Evolutionary conservation across 345 rosid genomes (phyloP).

Genomic region (Pugionium dolabratum): DNA sequence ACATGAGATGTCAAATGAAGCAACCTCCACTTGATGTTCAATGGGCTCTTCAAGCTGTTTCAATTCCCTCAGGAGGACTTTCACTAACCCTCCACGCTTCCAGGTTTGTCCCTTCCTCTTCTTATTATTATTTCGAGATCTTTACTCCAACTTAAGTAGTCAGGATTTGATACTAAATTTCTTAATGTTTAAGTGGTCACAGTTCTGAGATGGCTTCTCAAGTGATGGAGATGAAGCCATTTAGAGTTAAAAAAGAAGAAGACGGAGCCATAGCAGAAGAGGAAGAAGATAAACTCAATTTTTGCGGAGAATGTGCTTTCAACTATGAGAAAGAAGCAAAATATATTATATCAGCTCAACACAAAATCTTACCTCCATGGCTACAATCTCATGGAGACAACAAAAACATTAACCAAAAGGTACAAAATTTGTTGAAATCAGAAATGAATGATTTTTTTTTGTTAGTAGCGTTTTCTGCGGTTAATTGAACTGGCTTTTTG

Average conservation of each 20-base stretch:
- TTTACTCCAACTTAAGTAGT: constrained; percentile 39
- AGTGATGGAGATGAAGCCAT: constrained; percentile 55
- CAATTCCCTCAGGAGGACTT: constrained; percentile 81
- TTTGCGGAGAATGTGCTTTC: constrained; percentile 74
- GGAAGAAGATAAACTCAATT: constrained; percentile 53
- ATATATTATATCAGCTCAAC: constrained; percentile 50
- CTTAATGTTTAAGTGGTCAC: constrained; percentile 28
- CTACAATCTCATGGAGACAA: constrained; percentile 51
- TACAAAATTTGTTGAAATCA: constrained; percentile 17
- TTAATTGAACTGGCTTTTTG: constrained; percentile 6
- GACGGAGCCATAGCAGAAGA: constrained; percentile 41
- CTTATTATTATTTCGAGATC: neutral
- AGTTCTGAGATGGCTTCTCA: constrained; percentile 45
- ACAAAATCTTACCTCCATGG: constrained; percentile 69
- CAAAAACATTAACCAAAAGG: constrained; percentile 52
- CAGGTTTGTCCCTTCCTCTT: constrained; percentile 45
- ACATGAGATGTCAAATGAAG: constrained; percentile 78
- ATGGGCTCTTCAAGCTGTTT: constrained; percentile 83
- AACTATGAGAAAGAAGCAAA: constrained; percentile 75
- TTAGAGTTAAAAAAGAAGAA: constrained; percentile 46
- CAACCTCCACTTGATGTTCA: constrained; percentile 79
- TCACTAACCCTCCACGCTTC: constrained; percentile 73
- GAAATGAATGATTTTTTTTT: neutral
- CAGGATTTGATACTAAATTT: constrained; percentile 32
- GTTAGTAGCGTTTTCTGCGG: neutral